These are phyloP conservation scores for Nannochloris sp. DNA, from an alignment of 139 green algal species.

Conservation along the genomic window DNA sequence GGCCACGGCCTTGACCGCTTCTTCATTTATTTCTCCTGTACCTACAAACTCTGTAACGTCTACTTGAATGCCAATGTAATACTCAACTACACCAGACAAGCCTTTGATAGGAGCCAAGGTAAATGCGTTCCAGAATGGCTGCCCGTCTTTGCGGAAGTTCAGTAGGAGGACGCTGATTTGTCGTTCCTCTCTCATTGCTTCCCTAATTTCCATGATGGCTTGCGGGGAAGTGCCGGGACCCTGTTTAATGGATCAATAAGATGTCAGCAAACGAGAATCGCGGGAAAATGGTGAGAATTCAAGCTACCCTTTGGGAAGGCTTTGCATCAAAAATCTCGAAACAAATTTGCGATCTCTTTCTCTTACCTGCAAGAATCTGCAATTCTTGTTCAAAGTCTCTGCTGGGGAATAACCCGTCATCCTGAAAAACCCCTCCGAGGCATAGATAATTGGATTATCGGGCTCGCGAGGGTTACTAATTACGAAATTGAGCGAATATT, in stretches of 20 bases:
- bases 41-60: constrained; percentile 44
- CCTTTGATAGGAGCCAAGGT: constrained; percentile 22
- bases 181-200: constrained; percentile 39
- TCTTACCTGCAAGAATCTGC: constrained; percentile 48
- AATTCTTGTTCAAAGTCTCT: constrained; percentile 58
- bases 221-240: constrained; percentile 11
- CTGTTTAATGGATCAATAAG: neutral
- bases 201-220: constrained; percentile 32
- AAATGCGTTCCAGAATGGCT: constrained; percentile 42
- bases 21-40: constrained; percentile 26
- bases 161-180: constrained; percentile 38
- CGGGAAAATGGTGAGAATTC: neutral
- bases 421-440: constrained; percentile 40
- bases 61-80: constrained; percentile 73
- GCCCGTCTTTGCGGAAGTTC: constrained; percentile 53
- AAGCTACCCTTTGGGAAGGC: too few relatives aligned
- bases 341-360: neutral
- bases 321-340: neutral
- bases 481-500: constrained; percentile 18
- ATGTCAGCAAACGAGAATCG: neutral
- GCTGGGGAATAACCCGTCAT: constrained; percentile 47
- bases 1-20: neutral
- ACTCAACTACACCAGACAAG: constrained; percentile 34
- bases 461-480: constrained; percentile 11
- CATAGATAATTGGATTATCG: constrained; percentile 55